Conservation (phyloP, 2,329 filamentous ascomycete genomes). For the Aspergillus japonicus region DNA sequence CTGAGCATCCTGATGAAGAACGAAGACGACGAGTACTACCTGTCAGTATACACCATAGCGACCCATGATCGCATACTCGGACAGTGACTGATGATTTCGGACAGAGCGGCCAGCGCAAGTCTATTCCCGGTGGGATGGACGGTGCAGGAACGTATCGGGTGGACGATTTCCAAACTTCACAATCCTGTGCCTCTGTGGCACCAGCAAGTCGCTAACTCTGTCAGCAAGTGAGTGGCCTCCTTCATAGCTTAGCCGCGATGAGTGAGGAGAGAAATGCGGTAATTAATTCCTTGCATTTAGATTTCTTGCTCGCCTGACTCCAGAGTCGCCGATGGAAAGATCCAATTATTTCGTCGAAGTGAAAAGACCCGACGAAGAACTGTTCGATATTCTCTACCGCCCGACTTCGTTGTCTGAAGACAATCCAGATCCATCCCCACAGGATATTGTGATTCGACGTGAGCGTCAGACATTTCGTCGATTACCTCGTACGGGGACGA, state of each 20-base stretch:
- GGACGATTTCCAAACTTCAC: constrained; percentile 49
- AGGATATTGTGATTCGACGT: constrained; percentile 48
- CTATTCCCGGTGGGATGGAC: constrained; percentile 56
- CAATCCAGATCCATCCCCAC: constrained; percentile 34
- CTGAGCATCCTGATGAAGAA: constrained; percentile 50
- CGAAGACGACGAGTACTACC: constrained; percentile 47
- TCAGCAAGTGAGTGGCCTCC: constrained; percentile 41
- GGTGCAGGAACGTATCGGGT: constrained; percentile 50
- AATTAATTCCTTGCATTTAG: constrained; percentile 24
- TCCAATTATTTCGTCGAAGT: constrained; percentile 53
- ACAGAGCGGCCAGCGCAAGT: constrained; percentile 51
- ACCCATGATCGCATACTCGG: neutral
- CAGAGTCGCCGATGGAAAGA: constrained; percentile 48
- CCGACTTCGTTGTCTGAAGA: constrained; percentile 42
- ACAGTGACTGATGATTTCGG: constrained; percentile 1
- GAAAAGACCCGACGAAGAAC: constrained; percentile 34
- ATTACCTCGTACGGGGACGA: constrained; percentile 44
- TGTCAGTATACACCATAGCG: constrained; percentile 34
- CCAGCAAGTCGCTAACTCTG: constrained; percentile 44
- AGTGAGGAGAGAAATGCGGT: neutral
- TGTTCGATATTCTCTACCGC: constrained; percentile 48
- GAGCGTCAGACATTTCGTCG: constrained; percentile 53
- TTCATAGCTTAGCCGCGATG: neutral
- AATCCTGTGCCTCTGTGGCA: constrained; percentile 52
- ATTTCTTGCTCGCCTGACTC: constrained; percentile 49